Conservation (phyloP, 2,329 filamentous ascomycete genomes). For the Fusarium sp. region DNA sequence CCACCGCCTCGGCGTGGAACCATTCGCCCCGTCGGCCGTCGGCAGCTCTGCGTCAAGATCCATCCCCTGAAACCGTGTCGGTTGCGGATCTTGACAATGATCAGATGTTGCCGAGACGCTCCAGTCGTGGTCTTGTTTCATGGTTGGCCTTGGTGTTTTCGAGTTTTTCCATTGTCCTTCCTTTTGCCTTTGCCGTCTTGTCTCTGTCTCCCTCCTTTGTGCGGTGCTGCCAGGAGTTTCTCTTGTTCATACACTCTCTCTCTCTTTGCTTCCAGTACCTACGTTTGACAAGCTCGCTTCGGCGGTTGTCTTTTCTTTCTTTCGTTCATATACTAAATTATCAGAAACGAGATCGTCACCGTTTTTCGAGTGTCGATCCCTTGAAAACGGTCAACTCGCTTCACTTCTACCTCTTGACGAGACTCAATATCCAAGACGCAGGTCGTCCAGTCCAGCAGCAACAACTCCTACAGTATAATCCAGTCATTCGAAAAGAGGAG, state of each 20-base stretch:
- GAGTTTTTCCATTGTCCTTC: constrained; percentile 20
- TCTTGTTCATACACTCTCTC: constrained; percentile 16
- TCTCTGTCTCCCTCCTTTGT: constrained; percentile 11
- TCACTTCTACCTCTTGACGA: constrained; percentile 42
- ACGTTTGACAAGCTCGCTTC: constrained; percentile 29
- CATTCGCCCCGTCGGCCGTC: constrained; percentile 25
- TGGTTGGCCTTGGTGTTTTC: constrained; percentile 29
- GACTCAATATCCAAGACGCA: constrained; percentile 37
- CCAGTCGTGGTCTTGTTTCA: constrained; percentile 41
- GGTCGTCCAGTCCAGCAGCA: constrained; percentile 40
- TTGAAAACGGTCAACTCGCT: constrained; percentile 19
- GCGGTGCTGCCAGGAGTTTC: neutral
- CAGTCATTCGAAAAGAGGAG: neutral
- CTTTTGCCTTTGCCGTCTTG: neutral
- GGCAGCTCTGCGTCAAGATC: constrained; percentile 37
- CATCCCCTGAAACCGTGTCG: constrained; percentile 46
- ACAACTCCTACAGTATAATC: constrained; percentile 8
- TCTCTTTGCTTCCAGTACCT: constrained; percentile 21
- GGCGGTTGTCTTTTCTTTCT: constrained; percentile 18
- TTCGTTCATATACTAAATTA: constrained; percentile 7
- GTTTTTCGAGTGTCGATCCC: constrained; percentile 28
- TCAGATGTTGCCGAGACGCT: constrained; percentile 44
- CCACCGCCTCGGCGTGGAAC: constrained; percentile 29
- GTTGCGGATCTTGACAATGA: constrained; percentile 37
- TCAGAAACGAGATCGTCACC: constrained; percentile 11